Base-by-base conservation (phyloP, 371 early-diverging fungal genomes). In the Mucor indicus region DNA sequence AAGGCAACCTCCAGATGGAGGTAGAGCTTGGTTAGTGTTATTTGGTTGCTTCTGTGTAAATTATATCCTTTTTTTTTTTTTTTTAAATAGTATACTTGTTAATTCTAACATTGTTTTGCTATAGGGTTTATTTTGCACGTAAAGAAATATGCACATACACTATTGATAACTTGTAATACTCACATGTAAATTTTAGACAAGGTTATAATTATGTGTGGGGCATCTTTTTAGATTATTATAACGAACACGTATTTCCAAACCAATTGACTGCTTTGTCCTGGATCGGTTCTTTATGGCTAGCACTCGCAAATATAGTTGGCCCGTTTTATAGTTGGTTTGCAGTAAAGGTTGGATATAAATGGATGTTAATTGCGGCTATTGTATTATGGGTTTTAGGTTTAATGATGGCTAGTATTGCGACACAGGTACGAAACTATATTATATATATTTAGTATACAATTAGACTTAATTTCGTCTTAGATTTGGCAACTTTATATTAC, bases 401-500 rank as follows among this genome's bases (percentile, higher is more conserved):
- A 22, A 68, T 87, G 37, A 48, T 87, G 15, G 86, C 86, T 3
- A 81, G 82, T 20, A 75, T 84, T 51, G 64, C 78, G 9, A 73
- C 61, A 5, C 53, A 82, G 50, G 73, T 84, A 21, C 79, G 72
- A 69, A n/a, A n/a, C n/a, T n/a, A n/a, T n/a, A n/a, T n/a, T n/a
- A n/a, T n/a, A n/a, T n/a, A n/a, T 87, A 1, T 60, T 81, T 2
- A 50, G n/a, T n/a, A n/a, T n/a, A 15, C 4, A 33, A 33, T 11
- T 11, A 33, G 15, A 33, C 15, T 9, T 15, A 33, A 13, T 33
- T 4, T 33, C 4, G 6, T 4, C 6, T 13, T 33, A 65, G 61
- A 60, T 66, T 21, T 85, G 86, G 86, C 85, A 86, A 9, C 53
- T 85, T 11, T 70, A 77, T 38, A 25, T 87, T 3, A 79, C 86